Conservation (phyloP, 1,284 basidiomycete species). For the Prillingera fragicola region DNA sequence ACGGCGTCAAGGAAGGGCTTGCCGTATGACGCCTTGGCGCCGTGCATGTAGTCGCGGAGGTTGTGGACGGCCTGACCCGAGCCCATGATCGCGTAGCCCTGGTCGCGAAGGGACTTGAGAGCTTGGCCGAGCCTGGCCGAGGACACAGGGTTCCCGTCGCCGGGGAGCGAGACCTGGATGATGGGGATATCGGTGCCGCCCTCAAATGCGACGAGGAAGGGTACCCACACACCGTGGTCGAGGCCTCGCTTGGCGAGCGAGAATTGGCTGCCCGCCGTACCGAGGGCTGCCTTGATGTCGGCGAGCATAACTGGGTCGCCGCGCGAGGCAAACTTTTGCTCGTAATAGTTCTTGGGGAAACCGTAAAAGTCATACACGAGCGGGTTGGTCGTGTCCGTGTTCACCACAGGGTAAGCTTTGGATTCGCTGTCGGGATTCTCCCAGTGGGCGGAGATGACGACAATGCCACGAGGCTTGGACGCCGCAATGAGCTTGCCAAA, state of each 20-base stretch:
- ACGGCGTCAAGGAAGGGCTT: constrained; percentile 29
- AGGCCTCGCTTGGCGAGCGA: constrained; percentile 39
- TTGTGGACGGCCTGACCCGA: constrained; percentile 47
- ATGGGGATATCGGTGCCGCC: constrained; percentile 41
- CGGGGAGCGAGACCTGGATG: constrained; percentile 49
- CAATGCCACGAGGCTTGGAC: constrained; percentile 42
- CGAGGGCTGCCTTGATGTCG: constrained; percentile 31
- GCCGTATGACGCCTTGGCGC: constrained; percentile 19
- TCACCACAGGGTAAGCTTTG: constrained; percentile 37
- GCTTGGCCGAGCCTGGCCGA: constrained; percentile 47
- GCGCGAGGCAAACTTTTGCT: constrained; percentile 38
- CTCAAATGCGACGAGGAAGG: constrained; percentile 47
- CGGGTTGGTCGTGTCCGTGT: constrained; percentile 41
- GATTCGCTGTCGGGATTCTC: constrained; percentile 39
- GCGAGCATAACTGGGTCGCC: constrained; percentile 29
- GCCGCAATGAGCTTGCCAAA: constrained; percentile 38
- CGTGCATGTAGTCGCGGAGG: constrained; percentile 34
- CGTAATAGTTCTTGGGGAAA: constrained; percentile 49
- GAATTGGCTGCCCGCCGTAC: constrained; percentile 26
- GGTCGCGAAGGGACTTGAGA: constrained; percentile 34
- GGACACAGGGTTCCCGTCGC: constrained; percentile 33
- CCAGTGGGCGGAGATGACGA: constrained; percentile 52
- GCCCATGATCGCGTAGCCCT: constrained; percentile 42
- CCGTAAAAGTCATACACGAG: constrained; percentile 51
- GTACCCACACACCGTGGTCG: constrained; percentile 51